These are phyloP conservation scores for Podospora pseudocomata DNA, from an alignment of 495 filamentous ascomycete genomes.

Conservation along the genomic window DNA sequence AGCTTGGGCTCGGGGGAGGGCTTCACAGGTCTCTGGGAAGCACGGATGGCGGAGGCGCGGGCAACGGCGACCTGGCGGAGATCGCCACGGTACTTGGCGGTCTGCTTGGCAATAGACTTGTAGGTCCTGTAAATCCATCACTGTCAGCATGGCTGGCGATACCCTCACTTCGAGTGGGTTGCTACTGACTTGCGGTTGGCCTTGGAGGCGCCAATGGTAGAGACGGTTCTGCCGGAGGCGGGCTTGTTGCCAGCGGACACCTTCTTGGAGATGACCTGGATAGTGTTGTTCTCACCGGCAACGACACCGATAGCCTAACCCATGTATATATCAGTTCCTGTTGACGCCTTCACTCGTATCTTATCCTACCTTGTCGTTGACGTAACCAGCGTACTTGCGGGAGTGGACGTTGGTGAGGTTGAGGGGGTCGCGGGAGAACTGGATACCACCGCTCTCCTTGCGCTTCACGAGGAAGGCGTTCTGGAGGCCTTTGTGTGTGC, in stretches of 20 bases:
- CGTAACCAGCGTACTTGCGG: conserved; percentile 89
- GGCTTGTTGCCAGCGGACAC: conserved; percentile 65
- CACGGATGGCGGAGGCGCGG: conserved; percentile 81
- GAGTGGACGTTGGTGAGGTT: conserved; percentile 87
- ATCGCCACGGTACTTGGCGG: conserved; percentile 87
- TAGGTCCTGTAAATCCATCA: conserved; percentile 64
- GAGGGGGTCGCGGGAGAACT: conserved; percentile 89
- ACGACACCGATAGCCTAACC: conserved; percentile 74
- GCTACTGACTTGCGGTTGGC: conserved; percentile 73
- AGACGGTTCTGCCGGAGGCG: conserved; percentile 57
- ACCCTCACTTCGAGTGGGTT: conserved; percentile 10
- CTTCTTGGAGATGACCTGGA: conserved; percentile 83
- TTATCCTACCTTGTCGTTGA: conserved; percentile 80
- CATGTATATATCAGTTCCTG: conserved; percentile 21
- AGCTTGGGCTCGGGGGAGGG: conserved; percentile 65
- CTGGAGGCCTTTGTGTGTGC: conserved; percentile 57
- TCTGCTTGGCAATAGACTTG: conserved; percentile 72
- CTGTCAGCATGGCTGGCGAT: conserved; percentile 24
- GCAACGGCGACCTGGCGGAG: conserved; percentile 82
- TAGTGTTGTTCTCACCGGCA: conserved; percentile 62
- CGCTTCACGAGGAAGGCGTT: conserved; percentile 90
- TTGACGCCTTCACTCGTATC: conserved; percentile 10
- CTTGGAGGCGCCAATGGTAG: conserved; percentile 65
- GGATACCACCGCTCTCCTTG: conserved; percentile 66
- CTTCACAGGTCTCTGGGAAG: conserved; percentile 75